These are phyloP conservation scores for Forsythia suspensa DNA, from an alignment of 257 asterid species.

Conservation along the genomic window DNA sequence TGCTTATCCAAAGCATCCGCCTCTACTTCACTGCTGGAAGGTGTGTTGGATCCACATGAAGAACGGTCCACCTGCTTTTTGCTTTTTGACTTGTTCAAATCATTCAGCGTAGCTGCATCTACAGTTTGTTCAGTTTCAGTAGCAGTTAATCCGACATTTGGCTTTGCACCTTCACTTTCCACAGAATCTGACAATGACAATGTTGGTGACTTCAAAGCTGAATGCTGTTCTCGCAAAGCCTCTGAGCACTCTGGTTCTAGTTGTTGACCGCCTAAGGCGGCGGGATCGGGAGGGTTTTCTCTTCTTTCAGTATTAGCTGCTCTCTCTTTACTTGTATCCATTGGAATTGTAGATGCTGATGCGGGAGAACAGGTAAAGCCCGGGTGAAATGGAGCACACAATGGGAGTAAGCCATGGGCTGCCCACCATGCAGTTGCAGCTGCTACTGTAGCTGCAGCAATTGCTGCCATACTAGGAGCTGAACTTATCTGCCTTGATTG, in stretches of 20 bases:
- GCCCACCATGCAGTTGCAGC: constrained; percentile 99
- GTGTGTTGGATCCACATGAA: constrained; percentile 98
- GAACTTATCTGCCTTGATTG: constrained; percentile 41
- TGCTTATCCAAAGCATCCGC: constrained; percentile 71
- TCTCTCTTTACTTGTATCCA: constrained; percentile 40
- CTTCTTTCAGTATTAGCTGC: constrained; percentile 39
- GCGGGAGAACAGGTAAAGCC: constrained; percentile 59
- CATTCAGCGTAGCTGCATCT: constrained; percentile 37
- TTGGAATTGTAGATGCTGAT: constrained; percentile 48
- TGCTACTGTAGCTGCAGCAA: constrained; percentile 96
- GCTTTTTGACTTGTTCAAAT: constrained; percentile 52
- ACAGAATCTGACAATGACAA: constrained; percentile 65
- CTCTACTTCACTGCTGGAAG: constrained; percentile 93
- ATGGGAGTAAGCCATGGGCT: constrained; percentile 88
- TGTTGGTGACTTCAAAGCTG: constrained; percentile 44
- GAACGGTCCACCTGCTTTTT: constrained; percentile 86
- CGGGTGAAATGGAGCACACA: constrained; percentile 74
- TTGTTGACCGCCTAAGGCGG: constrained; percentile 36
- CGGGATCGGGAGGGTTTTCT: constrained; percentile 45
- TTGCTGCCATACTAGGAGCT: constrained; percentile 70
- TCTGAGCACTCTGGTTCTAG: constrained; percentile 51
- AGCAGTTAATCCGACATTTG: constrained; percentile 34
- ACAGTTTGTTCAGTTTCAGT: constrained; percentile 40
- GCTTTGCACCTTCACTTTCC: constrained; percentile 54
- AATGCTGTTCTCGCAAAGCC: constrained; percentile 55